These are phyloP conservation scores for Fusarium sp. DNA, from an alignment of 2,329 filamentous ascomycete species.

Conservation along the genomic window DNA sequence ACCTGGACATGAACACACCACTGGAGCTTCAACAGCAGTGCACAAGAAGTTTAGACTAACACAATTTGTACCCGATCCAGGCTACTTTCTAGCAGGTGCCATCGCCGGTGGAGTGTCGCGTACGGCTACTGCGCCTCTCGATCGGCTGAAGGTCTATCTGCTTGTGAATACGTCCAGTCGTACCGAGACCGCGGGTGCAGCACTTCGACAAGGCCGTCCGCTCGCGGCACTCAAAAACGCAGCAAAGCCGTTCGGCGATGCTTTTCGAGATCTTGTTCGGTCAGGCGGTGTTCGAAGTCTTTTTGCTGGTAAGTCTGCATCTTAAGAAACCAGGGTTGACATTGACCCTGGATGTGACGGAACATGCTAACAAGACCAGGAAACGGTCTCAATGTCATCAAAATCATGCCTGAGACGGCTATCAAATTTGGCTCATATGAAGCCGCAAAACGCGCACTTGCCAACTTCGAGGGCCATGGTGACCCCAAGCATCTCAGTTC, in stretches of 20 bases:
- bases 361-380: conserved; percentile 60
- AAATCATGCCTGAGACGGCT: conserved; percentile 98
- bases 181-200: conserved; percentile 65
- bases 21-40: conserved; percentile 45
- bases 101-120: conserved; percentile 93
- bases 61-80: conserved; percentile 82
- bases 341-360: neutral
- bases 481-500: conserved; percentile 82
- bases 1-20: conserved; percentile 36
- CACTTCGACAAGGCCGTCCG: conserved; percentile 75
- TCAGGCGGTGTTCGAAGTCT: conserved; percentile 87
- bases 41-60: conserved; percentile 64
- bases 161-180: conserved; percentile 79
- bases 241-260: conserved; percentile 73
- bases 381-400: conserved; percentile 94
- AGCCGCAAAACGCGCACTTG: conserved; percentile 87
- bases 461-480: conserved; percentile 85
- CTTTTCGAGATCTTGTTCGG: conserved; percentile 80
- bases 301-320: conserved; percentile 78
- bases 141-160: conserved; percentile 96
- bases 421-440: conserved; percentile 99
- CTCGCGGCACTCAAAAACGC: conserved; percentile 71
- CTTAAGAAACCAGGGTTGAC: neutral
- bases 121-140: conserved; percentile 93
- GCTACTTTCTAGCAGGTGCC: conserved; percentile 97